A percentile compares a stretch with the other conserved stretches of the same genome.
Evolutionary conservation across 2,329 filamentous ascomycete species (phyloP).

Genomic region (Myriangium duriaei): DNA sequence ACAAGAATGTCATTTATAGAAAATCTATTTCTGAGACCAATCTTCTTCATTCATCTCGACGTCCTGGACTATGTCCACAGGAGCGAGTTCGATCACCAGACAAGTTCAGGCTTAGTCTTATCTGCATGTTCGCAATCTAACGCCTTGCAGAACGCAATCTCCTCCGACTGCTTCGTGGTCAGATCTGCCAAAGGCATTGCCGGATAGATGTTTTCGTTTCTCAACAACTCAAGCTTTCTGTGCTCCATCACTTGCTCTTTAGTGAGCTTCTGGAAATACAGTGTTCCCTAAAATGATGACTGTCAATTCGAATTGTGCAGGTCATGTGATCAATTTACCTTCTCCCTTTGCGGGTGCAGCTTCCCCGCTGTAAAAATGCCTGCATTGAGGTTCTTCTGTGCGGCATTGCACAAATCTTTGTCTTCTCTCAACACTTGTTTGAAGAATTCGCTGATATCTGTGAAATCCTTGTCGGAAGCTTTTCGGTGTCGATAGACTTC

Average conservation of each 20-base stretch:
- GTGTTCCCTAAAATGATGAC: slow-evolving; percentile 37
- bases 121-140: too few species aligned
- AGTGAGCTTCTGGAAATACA: slow-evolving; percentile 42
- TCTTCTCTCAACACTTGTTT: slow-evolving; percentile 50
- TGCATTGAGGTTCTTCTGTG: slow-evolving; percentile 46
- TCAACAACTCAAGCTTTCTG: too few species aligned
- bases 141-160: too few species aligned
- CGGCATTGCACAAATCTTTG: slow-evolving; percentile 46
- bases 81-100: too few species aligned
- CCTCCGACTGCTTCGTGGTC: too few species aligned
- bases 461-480: slow-evolving; percentile 43
- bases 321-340: slow-evolving; percentile 28
- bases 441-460: slow-evolving; percentile 44
- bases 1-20: too few species aligned
- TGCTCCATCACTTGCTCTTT: slow-evolving; percentile 39
- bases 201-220: too few species aligned
- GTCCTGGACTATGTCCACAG: too few species aligned
- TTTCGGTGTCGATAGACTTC: slow-evolving; percentile 49
- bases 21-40: too few species aligned
- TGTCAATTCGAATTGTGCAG: not conserved
- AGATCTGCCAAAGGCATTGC: too few species aligned
- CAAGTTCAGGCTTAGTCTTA: too few species aligned
- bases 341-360: slow-evolving; percentile 46
- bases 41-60: too few species aligned
- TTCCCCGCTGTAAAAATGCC: slow-evolving; percentile 49